A percentile compares a stretch with the other conserved stretches of the same genome.
These are phyloP conservation scores for Aspergillus nanangensis DNA, from an alignment of 495 filamentous ascomycete species.

Conservation along the genomic window DNA sequence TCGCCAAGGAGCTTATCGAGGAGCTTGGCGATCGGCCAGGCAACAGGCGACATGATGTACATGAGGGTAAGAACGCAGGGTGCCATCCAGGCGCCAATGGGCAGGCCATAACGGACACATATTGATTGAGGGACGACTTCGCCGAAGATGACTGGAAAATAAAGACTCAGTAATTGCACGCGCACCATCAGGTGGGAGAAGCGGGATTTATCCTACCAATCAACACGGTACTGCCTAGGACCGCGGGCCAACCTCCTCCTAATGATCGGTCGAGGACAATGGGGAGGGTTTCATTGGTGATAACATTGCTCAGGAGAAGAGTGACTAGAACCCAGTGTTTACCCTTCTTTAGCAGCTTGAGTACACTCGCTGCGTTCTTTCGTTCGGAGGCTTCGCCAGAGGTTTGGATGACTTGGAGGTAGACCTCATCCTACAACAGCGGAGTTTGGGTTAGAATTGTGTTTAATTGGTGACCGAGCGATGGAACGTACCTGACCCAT, in stretches of 20 bases:
- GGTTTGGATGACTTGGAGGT: constrained; percentile 86
- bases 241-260: constrained; percentile 91
- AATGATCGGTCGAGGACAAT: constrained; percentile 92
- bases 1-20: constrained; percentile 84
- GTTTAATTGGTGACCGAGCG: background rate
- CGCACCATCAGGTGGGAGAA: background rate
- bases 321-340: constrained; percentile 99
- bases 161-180: background rate
- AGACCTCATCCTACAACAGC: constrained; percentile 76
- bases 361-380: constrained; percentile 76
- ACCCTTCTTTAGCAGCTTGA: constrained; percentile 74
- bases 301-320: constrained; percentile 89
- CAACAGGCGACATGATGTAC: constrained; percentile 82
- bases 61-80: constrained; percentile 84
- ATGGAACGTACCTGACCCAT: constrained; percentile 43
- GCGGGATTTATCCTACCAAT: constrained; percentile 61
- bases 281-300: constrained; percentile 95
- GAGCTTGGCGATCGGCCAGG: constrained; percentile 86
- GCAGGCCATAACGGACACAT: constrained; percentile 92
- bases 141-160: constrained; percentile 80
- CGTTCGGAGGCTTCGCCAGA: constrained; percentile 79
- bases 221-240: constrained; percentile 83
- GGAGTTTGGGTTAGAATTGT: background rate
- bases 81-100: constrained; percentile 94
- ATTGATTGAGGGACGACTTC: constrained; percentile 94